Base-by-base conservation (phyloP, 805 yeast species). In the Ogataea wickerhamii region DNA sequence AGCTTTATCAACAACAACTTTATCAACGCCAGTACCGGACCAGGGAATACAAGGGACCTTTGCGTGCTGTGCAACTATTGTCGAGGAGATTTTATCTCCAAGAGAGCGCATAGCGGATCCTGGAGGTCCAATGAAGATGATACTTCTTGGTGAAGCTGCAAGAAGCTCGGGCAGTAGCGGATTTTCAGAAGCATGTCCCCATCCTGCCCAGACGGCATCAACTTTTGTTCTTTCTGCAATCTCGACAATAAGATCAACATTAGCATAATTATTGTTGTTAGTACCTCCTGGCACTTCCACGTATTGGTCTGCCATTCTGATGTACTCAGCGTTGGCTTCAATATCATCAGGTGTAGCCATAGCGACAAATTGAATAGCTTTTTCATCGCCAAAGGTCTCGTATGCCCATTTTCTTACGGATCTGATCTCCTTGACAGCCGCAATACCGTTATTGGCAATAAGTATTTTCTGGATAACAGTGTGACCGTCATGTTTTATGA, bases 171-270 rank as follows among this genome's bases (percentile, higher is more conserved):
- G 99, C 49, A 93, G 76, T 32, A 70, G 63, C 19, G 99, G 99
- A 68, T 94, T 91, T 70, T 93, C 99, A n/a, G 96, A 87, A 20
- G 99, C 99, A 62, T 94, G 98, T 56, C 99, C 99, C 99, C 99
- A 93, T 56, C 99, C 99, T 24, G 99, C 99, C 99, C 99, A 93
- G 41, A 93, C 99, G 18, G 98, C 99, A 62, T 93, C 95, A 40
- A 86, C 97, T 49, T 87, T 78, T 30, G 95, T 83, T 70, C 97
- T 83, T 69, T 93, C 98, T 25, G 99, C 99, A 34, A 93, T 71
- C 56, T 93, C 99, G 33, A 93, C 97, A 63, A 93, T 93, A 45
- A 93, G 73, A 51, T 93, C 98, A 45, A 93, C 99, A 59, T 93
- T 93, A 53, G 99, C 99, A 61, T 89, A 89, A 67, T 93, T 93